These are phyloP conservation scores for Dactylellina leptospora DNA, from an alignment of 2,329 filamentous ascomycete genomes.

Conservation along the genomic window DNA sequence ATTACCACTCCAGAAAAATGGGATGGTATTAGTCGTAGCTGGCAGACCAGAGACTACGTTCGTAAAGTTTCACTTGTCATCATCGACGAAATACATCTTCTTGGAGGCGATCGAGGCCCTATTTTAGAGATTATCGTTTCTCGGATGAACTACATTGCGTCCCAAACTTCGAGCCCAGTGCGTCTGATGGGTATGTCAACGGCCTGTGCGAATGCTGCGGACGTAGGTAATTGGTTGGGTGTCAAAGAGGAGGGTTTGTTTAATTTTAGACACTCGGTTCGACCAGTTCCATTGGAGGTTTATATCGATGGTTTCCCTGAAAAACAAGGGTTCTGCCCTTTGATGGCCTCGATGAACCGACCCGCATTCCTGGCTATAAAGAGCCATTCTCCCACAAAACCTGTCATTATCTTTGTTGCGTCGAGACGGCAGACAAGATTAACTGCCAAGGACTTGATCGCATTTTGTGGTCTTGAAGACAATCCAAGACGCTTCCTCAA, in stretches of 20 bases:
- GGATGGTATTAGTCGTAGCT: constrained; percentile 98
- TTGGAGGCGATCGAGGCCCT: constrained; percentile 88
- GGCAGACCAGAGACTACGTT: constrained; percentile 97
- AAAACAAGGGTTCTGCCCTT: constrained; percentile 89
- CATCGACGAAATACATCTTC: constrained; percentile 96
- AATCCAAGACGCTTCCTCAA: constrained; percentile 90
- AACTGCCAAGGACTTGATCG: constrained; percentile 95
- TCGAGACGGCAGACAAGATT: constrained; percentile 93
- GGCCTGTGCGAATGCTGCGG: constrained; percentile 92
- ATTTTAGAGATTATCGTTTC: constrained; percentile 96
- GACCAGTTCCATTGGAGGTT: constrained; percentile 92
- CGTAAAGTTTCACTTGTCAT: constrained; percentile 94
- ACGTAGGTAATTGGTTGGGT: constrained; percentile 94
- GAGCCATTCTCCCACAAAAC: constrained; percentile 92
- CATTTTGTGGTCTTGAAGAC: constrained; percentile 97
- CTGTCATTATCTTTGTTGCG: constrained; percentile 97
- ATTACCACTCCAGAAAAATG: constrained; percentile 99
- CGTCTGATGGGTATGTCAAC: constrained; percentile 98
- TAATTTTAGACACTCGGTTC: constrained; percentile 97
- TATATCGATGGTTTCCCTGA: constrained; percentile 98
- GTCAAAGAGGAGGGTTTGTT: constrained; percentile 85
- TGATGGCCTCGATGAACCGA: constrained; percentile 99
- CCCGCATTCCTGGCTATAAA: constrained; percentile 97
- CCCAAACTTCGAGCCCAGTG: constrained; percentile 87
- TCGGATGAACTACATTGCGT: constrained; percentile 98